Base-by-base conservation (phyloP, 2,329 filamentous ascomycete species). In the Ceratocystis ficicola region DNA sequence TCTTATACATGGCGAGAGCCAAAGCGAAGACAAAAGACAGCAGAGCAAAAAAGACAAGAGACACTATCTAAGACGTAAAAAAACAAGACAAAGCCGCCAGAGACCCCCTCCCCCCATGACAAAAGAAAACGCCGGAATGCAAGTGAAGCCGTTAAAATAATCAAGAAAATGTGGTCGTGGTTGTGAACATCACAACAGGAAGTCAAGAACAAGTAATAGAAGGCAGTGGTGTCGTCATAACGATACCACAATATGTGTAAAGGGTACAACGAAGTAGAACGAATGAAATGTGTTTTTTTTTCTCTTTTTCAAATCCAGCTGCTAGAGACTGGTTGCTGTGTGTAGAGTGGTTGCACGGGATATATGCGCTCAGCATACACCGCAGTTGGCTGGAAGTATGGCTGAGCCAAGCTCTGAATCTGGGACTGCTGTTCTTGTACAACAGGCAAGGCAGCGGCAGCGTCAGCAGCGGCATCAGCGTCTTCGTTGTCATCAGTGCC, bases 401-500 rank as follows among this genome's bases (percentile, higher is more conserved):
- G n/a, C 48, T 52, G 48, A 22, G 48, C 48, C 48, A 52, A 10
- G 48, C 46, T 48, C n/a, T 48, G 46, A n/a, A 10, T 20, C 48
- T 52, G 48, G 2, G 8, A 41, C 2, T 36, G 48, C 12, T 44
- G 25, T 1, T 52, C 48, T 22, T 57, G 50, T 10, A 57, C 44
- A n/a, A 32, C 28, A 20, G 25, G 32, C 28, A 61, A 46, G 44
- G 44, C 30, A 28, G 48, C n/a, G 30, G 32, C 41, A 32, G 28
- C n/a, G 62, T 52, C 22, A 52, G 28, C 22, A 46, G 50, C 15
- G 46, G n/a, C 50, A 50, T 62, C 64, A 66, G 48, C 48, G 22
- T 55, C 17, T 57, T 44, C 67, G 55, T 59, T 69, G 36, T 41
- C 36, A 15, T 41, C 36, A 41, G 36, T 10, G 36, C 36, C 10